Evolutionary conservation across 192 early-diverging fungal species (phyloP).

Genomic region (Neocallimastix lanati): DNA sequence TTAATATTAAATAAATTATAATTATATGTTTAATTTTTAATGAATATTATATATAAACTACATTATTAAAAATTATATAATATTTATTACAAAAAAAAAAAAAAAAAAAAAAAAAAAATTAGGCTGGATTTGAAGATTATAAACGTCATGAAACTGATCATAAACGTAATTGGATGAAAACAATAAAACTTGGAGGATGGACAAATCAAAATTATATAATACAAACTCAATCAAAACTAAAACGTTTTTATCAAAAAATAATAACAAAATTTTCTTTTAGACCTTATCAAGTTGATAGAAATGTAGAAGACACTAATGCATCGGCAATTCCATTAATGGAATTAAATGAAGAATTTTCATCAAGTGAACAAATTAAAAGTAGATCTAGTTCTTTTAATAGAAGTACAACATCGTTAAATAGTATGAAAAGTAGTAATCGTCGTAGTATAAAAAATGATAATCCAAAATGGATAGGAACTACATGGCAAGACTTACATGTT

Average conservation of each 20-base stretch:
- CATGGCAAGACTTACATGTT: slow-evolving; percentile 70
- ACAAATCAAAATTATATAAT: background rate
- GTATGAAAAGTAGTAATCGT: background rate
- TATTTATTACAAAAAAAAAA: too few relatives aligned
- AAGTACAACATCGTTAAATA: background rate
- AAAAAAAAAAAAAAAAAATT: too few relatives aligned
- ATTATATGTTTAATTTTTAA: too few relatives aligned
- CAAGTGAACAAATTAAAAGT: background rate
- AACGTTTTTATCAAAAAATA: background rate
- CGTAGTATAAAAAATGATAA: background rate
- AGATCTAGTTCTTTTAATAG: background rate
- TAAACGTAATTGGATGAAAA: background rate
- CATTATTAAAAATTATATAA: too few relatives aligned
- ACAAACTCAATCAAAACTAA: background rate
- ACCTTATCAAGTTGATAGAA: background rate
- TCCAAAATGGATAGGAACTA: slow-evolving; percentile 5
- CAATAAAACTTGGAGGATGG: background rate
- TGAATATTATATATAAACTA: too few relatives aligned
- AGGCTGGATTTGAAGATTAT: background rate
- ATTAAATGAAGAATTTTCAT: background rate
- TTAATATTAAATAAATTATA: too few relatives aligned
- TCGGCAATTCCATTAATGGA: background rate
- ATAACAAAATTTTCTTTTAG: background rate
- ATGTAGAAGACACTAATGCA: background rate
- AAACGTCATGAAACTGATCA: background rate